Percentiles rank a stretch among this genome's conserved stretches.
phyloP scores from a whole-genome alignment of 139 green algal genomes.

The Chara braunii region DNA sequence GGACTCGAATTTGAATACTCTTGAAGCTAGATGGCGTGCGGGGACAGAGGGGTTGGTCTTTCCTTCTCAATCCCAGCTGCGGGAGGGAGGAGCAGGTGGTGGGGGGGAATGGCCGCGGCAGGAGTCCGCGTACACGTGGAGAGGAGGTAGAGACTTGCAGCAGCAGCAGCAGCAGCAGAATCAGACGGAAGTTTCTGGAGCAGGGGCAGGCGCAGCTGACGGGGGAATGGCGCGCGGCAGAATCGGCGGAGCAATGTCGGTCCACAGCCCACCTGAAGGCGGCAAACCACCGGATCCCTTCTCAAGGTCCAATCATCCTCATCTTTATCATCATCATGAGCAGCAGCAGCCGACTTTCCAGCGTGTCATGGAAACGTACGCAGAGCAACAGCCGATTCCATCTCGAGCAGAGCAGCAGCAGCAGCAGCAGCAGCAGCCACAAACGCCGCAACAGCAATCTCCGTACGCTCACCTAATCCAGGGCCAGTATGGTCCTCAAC shows the following conservation, averaged over 20 bases:
- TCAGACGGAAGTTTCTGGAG: neutral
- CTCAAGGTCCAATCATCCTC: neutral
- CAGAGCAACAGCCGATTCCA: neutral
- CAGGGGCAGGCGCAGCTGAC: neutral
- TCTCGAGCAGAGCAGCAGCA: constrained; percentile 2
- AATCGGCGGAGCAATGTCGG: no score
- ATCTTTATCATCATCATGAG: neutral
- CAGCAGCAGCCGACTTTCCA: constrained; percentile 4
- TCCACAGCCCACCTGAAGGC: no score
- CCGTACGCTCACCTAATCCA: no score
- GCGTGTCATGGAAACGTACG: neutral
- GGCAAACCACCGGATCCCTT: no score
- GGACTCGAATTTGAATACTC: no score
- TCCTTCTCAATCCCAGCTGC: neutral
- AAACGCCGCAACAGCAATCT: no score
- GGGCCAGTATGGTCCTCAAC: no score
- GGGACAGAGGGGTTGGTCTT: neutral
- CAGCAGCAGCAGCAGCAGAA: neutral
- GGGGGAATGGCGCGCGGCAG: neutral
- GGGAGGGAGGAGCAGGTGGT: neutral
- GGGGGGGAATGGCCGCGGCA: no score
- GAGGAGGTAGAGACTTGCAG: neutral
- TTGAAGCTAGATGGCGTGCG: neutral
- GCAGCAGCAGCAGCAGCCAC: constrained; percentile 12
- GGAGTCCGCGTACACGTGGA: no score